Evolutionary conservation across 2,329 filamentous ascomycete species (phyloP).

Genomic region (Claviceps pazoutovae): DNA sequence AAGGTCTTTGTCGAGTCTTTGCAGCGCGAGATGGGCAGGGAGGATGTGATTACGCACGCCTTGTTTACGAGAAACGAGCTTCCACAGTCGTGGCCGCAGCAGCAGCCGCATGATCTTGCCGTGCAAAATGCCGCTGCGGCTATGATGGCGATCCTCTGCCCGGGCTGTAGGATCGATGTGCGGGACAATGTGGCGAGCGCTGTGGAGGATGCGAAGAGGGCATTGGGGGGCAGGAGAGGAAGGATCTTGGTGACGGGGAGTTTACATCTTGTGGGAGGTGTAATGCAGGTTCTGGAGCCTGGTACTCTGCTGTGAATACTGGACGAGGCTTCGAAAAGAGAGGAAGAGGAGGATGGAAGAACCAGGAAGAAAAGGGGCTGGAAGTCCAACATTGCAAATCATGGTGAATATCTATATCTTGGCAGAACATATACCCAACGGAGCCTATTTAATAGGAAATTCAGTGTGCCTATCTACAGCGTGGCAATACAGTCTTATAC

Average conservation of each 20-base stretch:
- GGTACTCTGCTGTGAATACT: constrained; percentile 19
- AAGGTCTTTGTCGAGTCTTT: constrained; percentile 46
- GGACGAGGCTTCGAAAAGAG: not conserved
- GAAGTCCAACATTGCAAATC: too few relatives aligned
- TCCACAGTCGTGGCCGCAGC: not conserved
- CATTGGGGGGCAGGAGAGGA: constrained; percentile 22
- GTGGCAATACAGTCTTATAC: too few relatives aligned
- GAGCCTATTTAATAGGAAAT: too few relatives aligned
- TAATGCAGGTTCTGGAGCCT: constrained; percentile 56
- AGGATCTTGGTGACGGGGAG: constrained; percentile 66
- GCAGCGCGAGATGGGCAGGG: constrained; percentile 20
- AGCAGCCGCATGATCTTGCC: constrained; percentile 18
- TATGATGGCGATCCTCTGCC: constrained; percentile 43
- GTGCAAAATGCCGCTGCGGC: constrained; percentile 56
- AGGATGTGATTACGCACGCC: constrained; percentile 49
- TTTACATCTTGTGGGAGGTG: constrained; percentile 68
- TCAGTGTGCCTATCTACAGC: too few relatives aligned
- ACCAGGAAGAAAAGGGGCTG: not conserved
- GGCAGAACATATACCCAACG: too few relatives aligned
- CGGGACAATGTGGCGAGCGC: constrained; percentile 60
- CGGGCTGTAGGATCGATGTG: constrained; percentile 30
- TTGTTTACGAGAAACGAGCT: constrained; percentile 67
- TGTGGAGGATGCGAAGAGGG: constrained; percentile 39
- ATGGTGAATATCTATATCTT: too few relatives aligned
- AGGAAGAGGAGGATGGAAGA: not conserved